Evolutionary conservation across 495 filamentous ascomycete genomes (phyloP), one percentile per base, ranked within the genome.

Genomic region (Daldinia vernicosa): DNA sequence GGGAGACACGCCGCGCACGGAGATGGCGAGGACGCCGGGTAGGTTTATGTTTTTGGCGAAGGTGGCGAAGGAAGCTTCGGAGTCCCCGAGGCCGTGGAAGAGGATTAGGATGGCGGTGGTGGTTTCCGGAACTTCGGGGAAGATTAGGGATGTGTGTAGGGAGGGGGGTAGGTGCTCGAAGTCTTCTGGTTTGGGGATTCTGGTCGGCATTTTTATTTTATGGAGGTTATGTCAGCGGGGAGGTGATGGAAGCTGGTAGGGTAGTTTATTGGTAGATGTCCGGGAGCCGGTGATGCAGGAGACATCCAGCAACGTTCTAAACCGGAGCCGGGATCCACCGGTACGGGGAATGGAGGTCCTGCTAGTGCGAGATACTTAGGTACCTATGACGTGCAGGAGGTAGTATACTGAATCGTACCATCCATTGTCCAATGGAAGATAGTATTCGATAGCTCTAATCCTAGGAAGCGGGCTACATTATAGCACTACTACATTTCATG

Each of bases 31-130:
- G 45, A 96, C 95, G 74, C 93, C 91, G 0, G 94, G 93, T 12
- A 98, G 88, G 45, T 85, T 78, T n/a, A 98, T 80, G 68, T 89
- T 87, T n/a, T 80, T 80, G 39, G 87, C 93, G 65, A 98, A 89
- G n/a, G 79, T 69, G 56, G 88, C 84, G 82, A 97, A 97, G 12
- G 90, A 81, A 2, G 74, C 66, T 40, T 91, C 84, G 15, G 86
- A 88, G 78, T 98, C 95, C 32, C 95, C 95, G 2, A 98, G 86
- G 61, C 95, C 94, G 80, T 99, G 95, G 45, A 98, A 89, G 54
- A 98, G 88, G 77, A 98, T 79, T 39, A 98, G 90, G 75, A 97
- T 85, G 73, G 94, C 89, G 19, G 88, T 89, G 59, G 88, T 82
- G 1, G 80, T 79, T 56, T 84, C 83, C 6, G 75, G 79, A 1